Evolutionary conservation across 129 eudicot genomes (phyloP).

Genomic region (Flaveria linearis): DNA sequence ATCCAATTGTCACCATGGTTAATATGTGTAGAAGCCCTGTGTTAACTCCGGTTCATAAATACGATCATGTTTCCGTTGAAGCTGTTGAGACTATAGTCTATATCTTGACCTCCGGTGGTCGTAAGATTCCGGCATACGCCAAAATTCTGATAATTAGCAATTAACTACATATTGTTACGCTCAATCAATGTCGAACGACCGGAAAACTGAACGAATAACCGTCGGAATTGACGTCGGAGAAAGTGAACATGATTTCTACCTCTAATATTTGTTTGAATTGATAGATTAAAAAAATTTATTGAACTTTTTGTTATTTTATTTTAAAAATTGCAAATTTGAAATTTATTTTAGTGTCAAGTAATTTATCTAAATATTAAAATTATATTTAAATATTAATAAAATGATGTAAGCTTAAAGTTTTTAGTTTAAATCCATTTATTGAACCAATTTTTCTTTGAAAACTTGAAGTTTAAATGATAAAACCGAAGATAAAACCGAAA

Average conservation of each 20-base stretch:
- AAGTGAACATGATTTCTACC: not conserved
- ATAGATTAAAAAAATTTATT: no score
- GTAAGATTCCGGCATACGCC: conserved; percentile 68
- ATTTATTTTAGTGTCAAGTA: no score
- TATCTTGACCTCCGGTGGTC: conserved; percentile 70
- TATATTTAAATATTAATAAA: no score
- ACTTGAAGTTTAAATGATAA: no score
- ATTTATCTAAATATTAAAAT: no score
- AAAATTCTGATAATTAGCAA: conserved; percentile 52
- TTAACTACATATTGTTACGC: not conserved
- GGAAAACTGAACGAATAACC: conserved; percentile 3
- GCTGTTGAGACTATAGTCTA: conserved; percentile 45
- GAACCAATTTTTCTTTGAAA: no score
- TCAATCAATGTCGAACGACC: not conserved
- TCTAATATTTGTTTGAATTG: not conserved
- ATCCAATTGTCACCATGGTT: not conserved
- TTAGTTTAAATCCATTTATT: no score
- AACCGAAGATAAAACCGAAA: no score
- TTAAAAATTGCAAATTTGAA: no score
- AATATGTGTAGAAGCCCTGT: not conserved
- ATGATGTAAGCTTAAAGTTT: no score
- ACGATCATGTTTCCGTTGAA: conserved; percentile 31
- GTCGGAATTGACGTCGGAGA: not conserved
- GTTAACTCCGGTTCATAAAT: conserved; percentile 22
- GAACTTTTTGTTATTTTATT: no score